Conservation (phyloP, 1,139 yeast species). For the Debaryomycetaceae sp. region DNA sequence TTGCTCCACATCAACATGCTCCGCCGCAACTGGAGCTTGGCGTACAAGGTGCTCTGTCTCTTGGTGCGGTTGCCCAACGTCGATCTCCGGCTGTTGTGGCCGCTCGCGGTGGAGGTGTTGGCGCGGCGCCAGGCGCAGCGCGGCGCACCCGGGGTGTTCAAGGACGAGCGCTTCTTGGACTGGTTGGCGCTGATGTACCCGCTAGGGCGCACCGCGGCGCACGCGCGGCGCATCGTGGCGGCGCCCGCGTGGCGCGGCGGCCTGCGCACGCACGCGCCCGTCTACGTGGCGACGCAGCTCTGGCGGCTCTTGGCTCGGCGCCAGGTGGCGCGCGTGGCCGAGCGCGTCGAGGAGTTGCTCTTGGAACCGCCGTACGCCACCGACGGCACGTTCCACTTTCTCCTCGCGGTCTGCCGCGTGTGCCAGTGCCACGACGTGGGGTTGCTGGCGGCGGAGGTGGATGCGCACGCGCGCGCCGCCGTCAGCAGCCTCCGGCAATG, state of each 20-base stretch:
- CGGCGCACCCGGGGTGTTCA: conserved; percentile 9
- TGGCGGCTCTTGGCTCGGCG: conserved; percentile 31
- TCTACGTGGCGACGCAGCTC: conserved; percentile 31
- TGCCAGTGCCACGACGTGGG: conserved; percentile 1
- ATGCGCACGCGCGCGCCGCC: conserved; percentile 10
- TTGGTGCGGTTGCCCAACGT: conserved; percentile 44
- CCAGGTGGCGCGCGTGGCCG: conserved; percentile 22
- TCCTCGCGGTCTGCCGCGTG: conserved; percentile 24
- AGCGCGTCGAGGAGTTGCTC: conserved; percentile 34
- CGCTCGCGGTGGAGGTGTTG: conserved; percentile 43
- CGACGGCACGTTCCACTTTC: conserved; percentile 39
- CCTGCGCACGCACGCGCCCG: conserved; percentile 31
- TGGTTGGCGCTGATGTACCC: conserved; percentile 30
- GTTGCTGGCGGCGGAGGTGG: neutral
- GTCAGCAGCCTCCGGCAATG: conserved; percentile 24
- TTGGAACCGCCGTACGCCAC: conserved; percentile 42
- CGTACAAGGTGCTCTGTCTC: conserved; percentile 48
- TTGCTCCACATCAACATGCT: conserved; percentile 37
- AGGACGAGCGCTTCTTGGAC: conserved; percentile 30
- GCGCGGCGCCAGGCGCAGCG: conserved; percentile 11
- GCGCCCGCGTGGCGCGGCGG: conserved; percentile 43
- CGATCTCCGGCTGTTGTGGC: conserved; percentile 57
- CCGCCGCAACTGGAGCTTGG: conserved; percentile 48
- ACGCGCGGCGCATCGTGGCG: conserved; percentile 12
- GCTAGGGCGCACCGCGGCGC: conserved; percentile 10